These are phyloP conservation scores for Mycena metata DNA, from an alignment of 768 basidiomycete species.

Conservation along the genomic window DNA sequence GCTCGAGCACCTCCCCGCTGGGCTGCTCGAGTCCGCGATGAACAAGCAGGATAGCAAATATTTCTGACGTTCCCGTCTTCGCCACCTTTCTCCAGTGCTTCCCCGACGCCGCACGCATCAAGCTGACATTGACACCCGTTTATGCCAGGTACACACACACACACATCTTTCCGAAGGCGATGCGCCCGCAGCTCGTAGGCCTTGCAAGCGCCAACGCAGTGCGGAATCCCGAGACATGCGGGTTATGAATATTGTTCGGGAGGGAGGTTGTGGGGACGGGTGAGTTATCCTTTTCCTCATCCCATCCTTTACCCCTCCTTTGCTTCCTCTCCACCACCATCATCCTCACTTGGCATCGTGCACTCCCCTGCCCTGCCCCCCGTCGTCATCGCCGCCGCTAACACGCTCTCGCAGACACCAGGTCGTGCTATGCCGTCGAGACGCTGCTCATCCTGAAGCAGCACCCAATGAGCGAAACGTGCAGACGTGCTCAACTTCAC, in stretches of 20 bases:
- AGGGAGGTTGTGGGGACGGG: neutral
- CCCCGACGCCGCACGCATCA: too few species aligned
- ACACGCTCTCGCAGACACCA: neutral
- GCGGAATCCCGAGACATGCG: slow-evolving; percentile 9
- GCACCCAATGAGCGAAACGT: slow-evolving; percentile 88
- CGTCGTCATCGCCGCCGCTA: neutral
- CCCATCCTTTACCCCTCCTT: neutral
- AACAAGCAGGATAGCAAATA: too few species aligned
- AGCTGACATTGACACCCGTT: too few species aligned
- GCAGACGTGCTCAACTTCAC: slow-evolving; percentile 88
- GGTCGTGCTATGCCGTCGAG: slow-evolving; percentile 68
- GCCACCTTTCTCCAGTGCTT: too few species aligned
- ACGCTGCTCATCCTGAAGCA: slow-evolving; percentile 89
- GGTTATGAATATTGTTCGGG: slow-evolving; percentile 4
- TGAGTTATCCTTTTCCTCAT: too few species aligned
- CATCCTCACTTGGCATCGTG: neutral
- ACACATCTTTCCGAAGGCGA: too few species aligned
- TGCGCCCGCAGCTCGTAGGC: neutral
- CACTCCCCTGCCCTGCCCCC: neutral
- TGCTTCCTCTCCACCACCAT: neutral
- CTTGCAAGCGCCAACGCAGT: slow-evolving; percentile 3
- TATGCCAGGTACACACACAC: too few species aligned
- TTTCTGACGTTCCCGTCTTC: too few species aligned
- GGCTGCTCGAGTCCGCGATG: too few species aligned
- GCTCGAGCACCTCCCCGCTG: too few species aligned